Evolutionary conservation across 768 basidiomycete genomes (phyloP), one percentile per base, ranked within the genome.

Genomic region (Phylloporus arenicola): DNA sequence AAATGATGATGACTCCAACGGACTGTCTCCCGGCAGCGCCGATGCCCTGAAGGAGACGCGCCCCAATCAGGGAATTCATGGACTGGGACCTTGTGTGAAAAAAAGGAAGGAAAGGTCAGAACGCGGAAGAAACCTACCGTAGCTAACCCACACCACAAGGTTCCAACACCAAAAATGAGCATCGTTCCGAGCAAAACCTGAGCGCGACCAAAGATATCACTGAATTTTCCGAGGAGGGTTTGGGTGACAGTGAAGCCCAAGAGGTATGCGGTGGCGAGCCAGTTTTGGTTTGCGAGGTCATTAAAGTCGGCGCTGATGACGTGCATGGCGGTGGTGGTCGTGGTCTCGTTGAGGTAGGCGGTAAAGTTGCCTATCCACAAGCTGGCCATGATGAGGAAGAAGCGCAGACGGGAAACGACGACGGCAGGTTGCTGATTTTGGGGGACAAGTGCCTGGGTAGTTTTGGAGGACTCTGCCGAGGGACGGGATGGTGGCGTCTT

Each of bases 231-330:
- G 10, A 69, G 68, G 1, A 69, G 51, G 0, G 64, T 69, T 41
- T 69, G 68, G 0, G 69, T 69, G 54, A 70, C 69, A 38, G 69
- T 69, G 39, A 69, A 69, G 25, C 68, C 68, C 57, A 69, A 48
- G 51, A 69, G 53, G 51, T 69, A 69, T 4, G 68, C 63, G 0
- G 68, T 69, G 3, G 68, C 68, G 30, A 69, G 56, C 68, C 68
- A 69, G 44, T 69, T 69, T 22, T 69, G 68, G 57, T 64, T 68
- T 1, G 68, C 45, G 19, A 70, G 59, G 8, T 55, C 59, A 11
- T 53, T 20, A 31, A 69, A 67, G 24, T 69, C 57, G 16, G 62
- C 62, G 13, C 66, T 53, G 35, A 69, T 69, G 58, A 62, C 53
- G 38, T 69, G 68, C 68, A 70, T 70, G 24, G 69, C 68, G 12